Percentiles rank a stretch among this genome's conserved stretches.
These are phyloP conservation scores for Sporisorium exsertum DNA, from an alignment of 1,284 basidiomycete species.

Conservation along the genomic window DNA sequence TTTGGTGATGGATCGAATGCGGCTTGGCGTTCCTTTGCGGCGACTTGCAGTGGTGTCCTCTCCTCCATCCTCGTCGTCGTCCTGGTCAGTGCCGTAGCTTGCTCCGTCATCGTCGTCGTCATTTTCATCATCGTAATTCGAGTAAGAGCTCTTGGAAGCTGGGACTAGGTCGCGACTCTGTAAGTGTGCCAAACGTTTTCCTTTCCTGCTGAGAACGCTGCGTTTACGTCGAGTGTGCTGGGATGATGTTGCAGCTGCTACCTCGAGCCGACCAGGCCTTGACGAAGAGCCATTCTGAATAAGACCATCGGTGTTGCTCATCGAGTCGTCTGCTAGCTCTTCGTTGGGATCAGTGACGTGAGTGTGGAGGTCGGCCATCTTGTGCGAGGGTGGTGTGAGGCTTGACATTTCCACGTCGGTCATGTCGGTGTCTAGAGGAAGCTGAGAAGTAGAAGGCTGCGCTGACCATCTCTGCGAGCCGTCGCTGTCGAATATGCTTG, in stretches of 20 bases:
- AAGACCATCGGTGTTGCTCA: conserved; percentile 21
- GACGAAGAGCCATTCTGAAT: neutral
- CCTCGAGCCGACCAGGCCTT: neutral
- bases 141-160: conserved; percentile 8
- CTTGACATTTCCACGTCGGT: conserved; percentile 54
- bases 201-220: conserved; percentile 48
- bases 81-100: conserved; percentile 26
- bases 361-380: conserved; percentile 5
- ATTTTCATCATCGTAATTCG: neutral
- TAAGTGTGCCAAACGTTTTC: conserved; percentile 44
- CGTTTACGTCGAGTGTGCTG: conserved; percentile 32
- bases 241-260: conserved; percentile 1
- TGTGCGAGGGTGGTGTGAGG: conserved; percentile 46
- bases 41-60: conserved; percentile 1
- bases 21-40: conserved; percentile 27
- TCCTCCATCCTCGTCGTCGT: conserved; percentile 27
- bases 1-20: conserved; percentile 51
- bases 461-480: conserved; percentile 8
- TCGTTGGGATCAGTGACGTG: conserved; percentile 10
- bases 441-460: conserved; percentile 14
- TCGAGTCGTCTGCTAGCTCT: conserved; percentile 37
- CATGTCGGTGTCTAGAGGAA: conserved; percentile 28
- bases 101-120: conserved; percentile 9
- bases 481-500: conserved; percentile 31
- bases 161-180: conserved; percentile 40